Base-by-base conservation (phyloP, 768 basidiomycete species). In the Albatrellus ellisii region DNA sequence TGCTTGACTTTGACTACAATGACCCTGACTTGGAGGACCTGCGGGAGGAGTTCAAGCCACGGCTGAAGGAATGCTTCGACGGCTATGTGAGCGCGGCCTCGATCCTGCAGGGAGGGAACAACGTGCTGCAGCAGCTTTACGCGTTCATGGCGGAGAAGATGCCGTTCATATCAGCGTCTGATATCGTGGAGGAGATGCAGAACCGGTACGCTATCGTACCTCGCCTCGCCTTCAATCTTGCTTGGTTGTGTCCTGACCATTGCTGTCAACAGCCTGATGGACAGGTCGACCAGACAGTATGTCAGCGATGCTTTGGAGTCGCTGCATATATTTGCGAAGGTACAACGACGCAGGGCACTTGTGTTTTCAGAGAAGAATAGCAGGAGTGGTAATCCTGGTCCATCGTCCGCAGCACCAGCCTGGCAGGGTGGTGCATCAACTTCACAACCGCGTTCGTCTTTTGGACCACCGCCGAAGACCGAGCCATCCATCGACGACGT, bases 1-100 rank as follows among this genome's bases (percentile, higher is more conserved):
- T 67, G 48, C 56, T 75, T 11, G 75, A 77, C 39, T 37, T 73
- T 20, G 70, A 73, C 25, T 62, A 63, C 9, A 54, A 60, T 9
- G 76, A 79, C 37, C 62, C 72, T 0, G 77, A 79, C 45, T 48
- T 72, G 32, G 76, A 76, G 20, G 77, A 79, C 32, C 39, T 80
- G 36, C 60, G 69, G 36, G 76, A 78, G 28, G 75, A 79, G 54
- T 75, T 73, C 31, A 61, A 70, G 42, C 79, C 79, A 0, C 64
- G 65, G 46, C 53, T 79, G 47, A 72, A 72, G 53, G 63, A 62
- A 21, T 66, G 75, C 3, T 72, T 81, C 28, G 68, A 72, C 21
- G 70, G 71, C 9, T 84, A 79, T 79, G 52, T 60, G 11, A 61
- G 64, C 9, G 55, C 66, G 0, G 66, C 62, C 6, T 34, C 45